phyloP scores from a whole-genome alignment of 352 stramenopile genomes.

The Phytopythium sindhum region DNA sequence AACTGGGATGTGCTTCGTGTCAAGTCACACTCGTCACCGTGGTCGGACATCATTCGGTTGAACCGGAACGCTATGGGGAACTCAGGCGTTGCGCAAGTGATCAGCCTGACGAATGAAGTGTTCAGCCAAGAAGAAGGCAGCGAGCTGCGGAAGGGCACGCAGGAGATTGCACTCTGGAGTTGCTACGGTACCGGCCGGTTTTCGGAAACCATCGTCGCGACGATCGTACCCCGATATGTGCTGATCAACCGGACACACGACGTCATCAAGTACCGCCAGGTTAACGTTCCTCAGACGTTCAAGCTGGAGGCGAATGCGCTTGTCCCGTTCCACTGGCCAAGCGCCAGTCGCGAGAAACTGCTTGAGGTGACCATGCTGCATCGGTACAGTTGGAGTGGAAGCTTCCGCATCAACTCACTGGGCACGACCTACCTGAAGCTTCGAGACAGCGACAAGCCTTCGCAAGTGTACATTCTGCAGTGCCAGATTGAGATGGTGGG shows the following conservation, averaged over 20 bases:
- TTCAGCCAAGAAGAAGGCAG: conserved; percentile 54
- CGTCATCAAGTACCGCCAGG: conserved; percentile 83
- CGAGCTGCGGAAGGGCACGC: conserved; percentile 59
- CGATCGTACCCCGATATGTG: conserved; percentile 83
- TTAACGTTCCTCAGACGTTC: conserved; percentile 71
- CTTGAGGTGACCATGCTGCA: conserved; percentile 84
- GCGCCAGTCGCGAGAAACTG: conserved; percentile 65
- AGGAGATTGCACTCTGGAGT: conserved; percentile 85
- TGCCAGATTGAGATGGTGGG: conserved; percentile 86
- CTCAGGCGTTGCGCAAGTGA: conserved; percentile 80
- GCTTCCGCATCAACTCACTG: conserved; percentile 83
- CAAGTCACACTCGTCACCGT: conserved; percentile 68
- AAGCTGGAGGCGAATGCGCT: conserved; percentile 71
- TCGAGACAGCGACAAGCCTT: conserved; percentile 58
- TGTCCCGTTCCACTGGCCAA: conserved; percentile 84
- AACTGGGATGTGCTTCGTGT: conserved; percentile 84
- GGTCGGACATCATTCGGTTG: conserved; percentile 82
- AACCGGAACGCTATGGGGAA: conserved; percentile 89
- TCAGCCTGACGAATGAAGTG: conserved; percentile 77
- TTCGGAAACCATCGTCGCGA: conserved; percentile 85
- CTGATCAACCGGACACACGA: conserved; percentile 85
- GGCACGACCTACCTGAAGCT: conserved; percentile 87
- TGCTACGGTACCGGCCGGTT: conserved; percentile 80
- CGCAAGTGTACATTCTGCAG: conserved; percentile 86
- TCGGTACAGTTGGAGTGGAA: conserved; percentile 81